Base-by-base conservation (phyloP, 1,139 yeast genomes). In the Kodamaea anthophila region DNA sequence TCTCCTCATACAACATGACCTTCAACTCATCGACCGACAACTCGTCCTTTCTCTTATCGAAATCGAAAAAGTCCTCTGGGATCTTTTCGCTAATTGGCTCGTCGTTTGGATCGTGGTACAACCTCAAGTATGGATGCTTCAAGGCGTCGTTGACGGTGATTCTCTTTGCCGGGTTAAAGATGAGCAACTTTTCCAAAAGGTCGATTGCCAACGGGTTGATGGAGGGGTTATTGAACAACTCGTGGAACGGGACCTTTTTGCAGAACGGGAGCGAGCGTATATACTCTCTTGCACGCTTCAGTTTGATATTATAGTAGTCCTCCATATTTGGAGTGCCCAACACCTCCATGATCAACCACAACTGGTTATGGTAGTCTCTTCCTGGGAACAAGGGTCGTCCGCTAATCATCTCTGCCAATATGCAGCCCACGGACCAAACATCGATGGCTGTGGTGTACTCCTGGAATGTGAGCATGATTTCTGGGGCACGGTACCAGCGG, bases 401-500 rank as follows among this genome's bases (percentile, higher is more conserved):
- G 33, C 79, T 66, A 26, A 87, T 65, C 85, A 91, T 80, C 55
- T 91, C 98, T 1, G 96, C 97, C 35, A 91, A 60, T 33, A 91
- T 88, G 55, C 98, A 91, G 4, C 98, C 98, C 25, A 87, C 88
- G 2, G 94, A 81, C 98, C 98, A 91, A 38, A 88, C 78, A 56
- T 91, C 98, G 46, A 91, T 88, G 11, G 96, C 96, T 36, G 88
- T 84, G 15, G 96, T 83, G 58, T 91, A 91, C 50, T 84, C 88
- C 38, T 88, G 91, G 47, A 87, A 82, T 1, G 96, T 85, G 32
- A 91, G 68, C 97, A 88, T 88, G 51, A 88, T 88, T 50, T 88
- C 97, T 0, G 97, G 97, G 1, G 97, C 97, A 31, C 97, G 65
- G 57, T 88, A 88, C 97, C 97, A 88, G 45, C 97, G 65, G 5